phyloP scores from a whole-genome alignment of 805 yeast genomes.

The Lipomyces kockii region DNA sequence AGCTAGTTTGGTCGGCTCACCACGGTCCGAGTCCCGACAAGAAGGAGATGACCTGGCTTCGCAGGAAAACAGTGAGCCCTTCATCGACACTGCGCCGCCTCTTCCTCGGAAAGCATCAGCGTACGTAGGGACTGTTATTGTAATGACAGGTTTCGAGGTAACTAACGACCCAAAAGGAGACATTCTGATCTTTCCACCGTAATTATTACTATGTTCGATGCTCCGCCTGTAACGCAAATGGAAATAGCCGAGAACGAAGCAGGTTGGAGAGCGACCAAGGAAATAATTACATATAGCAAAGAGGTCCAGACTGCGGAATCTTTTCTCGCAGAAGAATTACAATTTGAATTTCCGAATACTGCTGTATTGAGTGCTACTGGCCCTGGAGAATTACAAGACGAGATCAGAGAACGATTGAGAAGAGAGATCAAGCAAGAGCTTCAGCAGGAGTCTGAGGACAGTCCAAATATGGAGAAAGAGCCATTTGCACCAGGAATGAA shows the following conservation, averaged over 20 bases:
- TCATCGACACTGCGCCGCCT: background rate
- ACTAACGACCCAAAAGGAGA: background rate
- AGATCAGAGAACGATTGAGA: constrained; percentile 11
- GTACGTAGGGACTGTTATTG: background rate
- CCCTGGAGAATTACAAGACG: background rate
- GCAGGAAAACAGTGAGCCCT: background rate
- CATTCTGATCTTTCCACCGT: constrained; percentile 3
- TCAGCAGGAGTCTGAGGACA: background rate
- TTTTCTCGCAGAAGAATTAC: constrained; percentile 8
- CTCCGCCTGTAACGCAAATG: background rate
- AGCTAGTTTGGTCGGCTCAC: constrained; percentile 37
- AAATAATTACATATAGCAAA: constrained; percentile 39
- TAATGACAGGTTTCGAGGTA: background rate
- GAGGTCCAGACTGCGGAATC: constrained; percentile 42
- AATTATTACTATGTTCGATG: constrained; percentile 12
- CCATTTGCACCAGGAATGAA: background rate
- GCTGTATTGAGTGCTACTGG: background rate
- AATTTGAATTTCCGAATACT: background rate
- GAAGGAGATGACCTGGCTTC: background rate
- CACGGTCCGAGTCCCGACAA: constrained; percentile 5
- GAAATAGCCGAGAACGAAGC: background rate
- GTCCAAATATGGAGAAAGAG: background rate
- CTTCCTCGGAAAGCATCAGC: background rate
- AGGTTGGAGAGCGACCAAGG: background rate
- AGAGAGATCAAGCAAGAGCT: constrained; percentile 24